phyloP scores from a whole-genome alignment of 2,329 filamentous ascomycete genomes.

The Monosporascus ibericus region DNA sequence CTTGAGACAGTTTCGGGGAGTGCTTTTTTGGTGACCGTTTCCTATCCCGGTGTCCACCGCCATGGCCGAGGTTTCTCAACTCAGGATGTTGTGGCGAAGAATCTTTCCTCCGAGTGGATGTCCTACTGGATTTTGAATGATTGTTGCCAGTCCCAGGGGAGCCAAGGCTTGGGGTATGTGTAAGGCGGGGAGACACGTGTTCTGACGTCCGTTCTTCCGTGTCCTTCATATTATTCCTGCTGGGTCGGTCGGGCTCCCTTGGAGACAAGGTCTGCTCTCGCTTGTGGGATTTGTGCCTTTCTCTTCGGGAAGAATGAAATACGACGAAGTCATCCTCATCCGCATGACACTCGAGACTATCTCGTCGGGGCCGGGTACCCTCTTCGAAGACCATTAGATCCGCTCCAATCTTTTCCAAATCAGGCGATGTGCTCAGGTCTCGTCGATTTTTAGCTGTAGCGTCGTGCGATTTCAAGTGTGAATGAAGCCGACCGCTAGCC shows the following conservation, averaged over 20 bases:
- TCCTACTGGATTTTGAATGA: background rate
- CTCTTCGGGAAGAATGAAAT: background rate
- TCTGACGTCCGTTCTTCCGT: background rate
- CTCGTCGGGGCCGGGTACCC: constrained; percentile 11
- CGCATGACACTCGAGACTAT: constrained; percentile 17
- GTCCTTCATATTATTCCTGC: background rate
- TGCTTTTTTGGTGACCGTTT: background rate
- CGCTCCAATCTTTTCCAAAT: constrained; percentile 15
- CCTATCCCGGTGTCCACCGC: background rate
- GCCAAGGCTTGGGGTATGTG: background rate
- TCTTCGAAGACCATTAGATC: constrained; percentile 18
- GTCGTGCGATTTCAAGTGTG: background rate
- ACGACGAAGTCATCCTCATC: constrained; percentile 20
- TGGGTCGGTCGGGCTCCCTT: background rate
- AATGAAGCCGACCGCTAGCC: too few relatives aligned
- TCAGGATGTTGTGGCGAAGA: background rate
- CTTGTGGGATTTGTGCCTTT: background rate
- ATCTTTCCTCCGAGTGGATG: background rate
- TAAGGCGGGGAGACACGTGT: background rate
- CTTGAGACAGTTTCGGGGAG: background rate
- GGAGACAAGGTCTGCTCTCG: background rate
- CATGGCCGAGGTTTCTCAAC: background rate
- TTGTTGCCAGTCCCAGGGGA: background rate
- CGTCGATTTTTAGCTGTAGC: background rate
- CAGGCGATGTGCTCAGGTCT: background rate